phyloP scores from a whole-genome alignment of 2,329 filamentous ascomycete species.

The Aspergillus ochraceus region DNA sequence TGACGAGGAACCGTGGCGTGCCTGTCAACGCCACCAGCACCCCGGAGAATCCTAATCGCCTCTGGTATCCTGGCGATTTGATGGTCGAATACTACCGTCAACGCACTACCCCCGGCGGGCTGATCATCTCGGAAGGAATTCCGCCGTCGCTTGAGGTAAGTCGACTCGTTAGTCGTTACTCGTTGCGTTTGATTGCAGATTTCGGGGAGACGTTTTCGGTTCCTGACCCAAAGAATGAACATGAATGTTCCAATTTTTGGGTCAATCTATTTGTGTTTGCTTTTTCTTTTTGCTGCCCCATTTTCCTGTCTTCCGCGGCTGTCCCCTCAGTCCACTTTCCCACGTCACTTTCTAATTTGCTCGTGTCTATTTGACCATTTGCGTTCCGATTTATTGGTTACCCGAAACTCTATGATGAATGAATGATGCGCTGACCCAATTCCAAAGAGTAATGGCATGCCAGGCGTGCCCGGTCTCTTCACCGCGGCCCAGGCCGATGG shows the following conservation, averaged over 20 bases:
- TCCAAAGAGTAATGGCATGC: conserved; percentile 39
- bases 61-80: conserved; percentile 50
- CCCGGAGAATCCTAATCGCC: conserved; percentile 48
- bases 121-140: conserved; percentile 40
- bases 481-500: conserved; percentile 45
- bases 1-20: conserved; percentile 56
- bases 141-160: conserved; percentile 42
- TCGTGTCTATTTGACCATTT: not conserved
- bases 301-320: not conserved
- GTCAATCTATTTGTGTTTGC: not conserved
- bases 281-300: not conserved
- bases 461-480: conserved; percentile 36
- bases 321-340: not conserved
- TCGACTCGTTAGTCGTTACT: not conserved
- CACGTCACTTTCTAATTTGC: not conserved
- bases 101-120: conserved; percentile 37
- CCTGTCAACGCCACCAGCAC: conserved; percentile 46
- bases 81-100: conserved; percentile 43
- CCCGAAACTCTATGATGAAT: not conserved
- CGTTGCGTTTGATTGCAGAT: too few relatives aligned
- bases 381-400: not conserved
- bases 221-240: not conserved
- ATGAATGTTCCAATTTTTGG: not conserved
- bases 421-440: not conserved
- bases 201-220: not conserved